Conservation (phyloP, 495 filamentous ascomycete genomes). For the Neurospora hispaniola region DNA sequence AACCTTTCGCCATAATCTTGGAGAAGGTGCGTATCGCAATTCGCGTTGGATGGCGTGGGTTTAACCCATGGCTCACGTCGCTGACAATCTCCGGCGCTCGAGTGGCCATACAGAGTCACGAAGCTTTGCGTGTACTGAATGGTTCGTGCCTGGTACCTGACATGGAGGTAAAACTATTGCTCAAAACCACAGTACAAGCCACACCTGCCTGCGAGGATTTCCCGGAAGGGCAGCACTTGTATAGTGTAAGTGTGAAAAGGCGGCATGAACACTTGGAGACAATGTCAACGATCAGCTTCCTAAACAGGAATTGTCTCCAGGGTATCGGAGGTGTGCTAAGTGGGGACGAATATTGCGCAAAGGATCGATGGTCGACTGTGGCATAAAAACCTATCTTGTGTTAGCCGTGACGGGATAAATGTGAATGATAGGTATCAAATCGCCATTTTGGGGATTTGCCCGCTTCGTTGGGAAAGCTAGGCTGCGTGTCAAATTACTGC, state of each 20-base stretch:
- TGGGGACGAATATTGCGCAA: background rate
- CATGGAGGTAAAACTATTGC: no score
- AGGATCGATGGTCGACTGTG: background rate
- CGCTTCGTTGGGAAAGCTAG: background rate
- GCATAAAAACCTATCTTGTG: background rate
- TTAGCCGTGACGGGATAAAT: background rate
- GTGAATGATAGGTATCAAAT: background rate
- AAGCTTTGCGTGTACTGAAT: no score
- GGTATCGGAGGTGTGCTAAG: background rate
- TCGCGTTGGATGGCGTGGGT: background rate
- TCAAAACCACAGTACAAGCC: background rate
- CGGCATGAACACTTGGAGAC: background rate
- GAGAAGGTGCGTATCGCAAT: background rate
- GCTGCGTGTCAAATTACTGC: background rate
- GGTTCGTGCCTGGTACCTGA: no score
- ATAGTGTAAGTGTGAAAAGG: background rate
- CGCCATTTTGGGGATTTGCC: background rate
- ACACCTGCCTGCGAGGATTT: background rate
- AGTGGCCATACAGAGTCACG: no score
- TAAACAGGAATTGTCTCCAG: background rate
- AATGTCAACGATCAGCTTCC: background rate
- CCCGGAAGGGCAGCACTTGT: background rate
- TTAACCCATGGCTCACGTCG: no score
- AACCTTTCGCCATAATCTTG: background rate
- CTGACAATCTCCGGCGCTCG: no score